These are phyloP conservation scores for Tuber calosporum DNA, from an alignment of 495 filamentous ascomycete species.

Conservation along the genomic window DNA sequence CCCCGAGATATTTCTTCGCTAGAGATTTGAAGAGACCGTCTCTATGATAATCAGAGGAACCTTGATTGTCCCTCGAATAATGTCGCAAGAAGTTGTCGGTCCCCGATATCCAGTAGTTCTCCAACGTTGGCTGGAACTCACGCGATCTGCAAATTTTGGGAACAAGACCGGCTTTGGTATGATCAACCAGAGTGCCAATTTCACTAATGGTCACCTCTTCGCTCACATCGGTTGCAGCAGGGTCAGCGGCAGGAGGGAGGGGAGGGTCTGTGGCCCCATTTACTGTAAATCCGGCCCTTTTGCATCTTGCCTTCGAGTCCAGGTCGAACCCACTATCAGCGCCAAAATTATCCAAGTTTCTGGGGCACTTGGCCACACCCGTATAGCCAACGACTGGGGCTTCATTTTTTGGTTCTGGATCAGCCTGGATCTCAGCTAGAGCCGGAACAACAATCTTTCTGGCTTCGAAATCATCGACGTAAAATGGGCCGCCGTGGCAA, in stretches of 20 bases:
- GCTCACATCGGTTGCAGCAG: not conserved
- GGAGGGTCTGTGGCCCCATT: not conserved
- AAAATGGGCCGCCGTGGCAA: not conserved
- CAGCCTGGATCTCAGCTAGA: too few relatives aligned
- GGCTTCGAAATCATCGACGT: not conserved
- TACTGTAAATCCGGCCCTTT: not conserved
- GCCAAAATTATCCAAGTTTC: too few relatives aligned
- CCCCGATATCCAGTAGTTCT: slow-evolving; percentile 31
- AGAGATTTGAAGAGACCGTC: slow-evolving; percentile 30
- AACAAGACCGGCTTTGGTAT: slow-evolving; percentile 2
- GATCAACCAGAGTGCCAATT: not conserved
- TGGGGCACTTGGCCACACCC: too few relatives aligned
- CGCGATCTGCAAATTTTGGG: slow-evolving; percentile 27
- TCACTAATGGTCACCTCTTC: not conserved
- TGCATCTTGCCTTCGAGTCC: not conserved
- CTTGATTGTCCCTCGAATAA: slow-evolving; percentile 14
- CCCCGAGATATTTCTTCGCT: slow-evolving; percentile 20
- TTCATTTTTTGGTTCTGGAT: too few relatives aligned
- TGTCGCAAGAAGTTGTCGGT: slow-evolving; percentile 27
- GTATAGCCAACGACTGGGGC: too few relatives aligned
- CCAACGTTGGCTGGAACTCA: slow-evolving; percentile 32
- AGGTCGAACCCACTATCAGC: not conserved
- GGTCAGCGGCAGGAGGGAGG: not conserved
- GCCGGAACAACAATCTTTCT: not conserved
- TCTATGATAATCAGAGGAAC: slow-evolving; percentile 9